Evolutionary conservation across 106 monocot species (phyloP), one percentile per base, ranked within the genome.

Genomic region (Hemerocallis citrina): DNA sequence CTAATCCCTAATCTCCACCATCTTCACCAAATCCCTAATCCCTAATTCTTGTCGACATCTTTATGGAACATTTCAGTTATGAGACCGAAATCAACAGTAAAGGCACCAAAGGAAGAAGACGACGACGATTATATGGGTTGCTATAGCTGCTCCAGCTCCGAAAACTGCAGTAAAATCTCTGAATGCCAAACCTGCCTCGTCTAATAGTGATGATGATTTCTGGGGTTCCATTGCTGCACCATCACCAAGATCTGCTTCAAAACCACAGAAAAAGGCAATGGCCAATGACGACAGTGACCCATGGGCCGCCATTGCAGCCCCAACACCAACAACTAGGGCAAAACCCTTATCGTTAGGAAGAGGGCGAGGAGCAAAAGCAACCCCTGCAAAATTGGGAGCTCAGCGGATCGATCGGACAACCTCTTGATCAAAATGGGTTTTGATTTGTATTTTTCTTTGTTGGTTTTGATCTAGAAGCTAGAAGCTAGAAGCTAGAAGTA

Each of bases 221-320:
- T 92, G 86, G 92, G 86, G 73, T 6, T 77, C 86, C 23, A 86
- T 85, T 57, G 85, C 93, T 58, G 93, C 79, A 3, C 67, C 81
- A 1, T 71, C 78, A 22, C 88, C 92, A 5, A 84, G 66, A 77
- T 62, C 75, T 35, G 10, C 43, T 31, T 56, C 73, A 25, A 87
- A 62, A 34, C 58, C 83, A 30, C 47, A 61, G 44, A 81, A 75
- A 32, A 63, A 55, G 39, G 3, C 68, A 9, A 17, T 36, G 8
- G 41, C 42, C 10, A 56, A 42, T 23, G 77, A 80, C 37, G 80
- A 83, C 27, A 73, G 65, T 42, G 83, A 89, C 65, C 92, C 84
- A 7, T 94, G 94, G 94, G 86, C 86, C 21, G 79, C 89, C 39
- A 94, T 94, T 48, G 94, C 94, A 16, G 94, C 89, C 19, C 83